Conservation (phyloP, 805 yeast species). For the Nematodospora valgi region DNA sequence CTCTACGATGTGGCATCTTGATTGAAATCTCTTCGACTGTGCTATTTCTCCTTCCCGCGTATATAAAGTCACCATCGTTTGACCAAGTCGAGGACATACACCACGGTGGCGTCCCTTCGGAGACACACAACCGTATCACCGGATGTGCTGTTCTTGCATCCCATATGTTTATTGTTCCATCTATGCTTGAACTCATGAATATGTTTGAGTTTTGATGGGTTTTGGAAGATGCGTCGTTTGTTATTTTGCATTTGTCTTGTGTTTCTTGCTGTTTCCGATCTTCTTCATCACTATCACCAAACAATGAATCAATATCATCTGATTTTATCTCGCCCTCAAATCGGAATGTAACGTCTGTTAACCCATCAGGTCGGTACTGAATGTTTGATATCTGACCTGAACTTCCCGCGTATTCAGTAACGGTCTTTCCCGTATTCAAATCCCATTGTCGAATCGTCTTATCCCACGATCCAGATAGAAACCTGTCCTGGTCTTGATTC, state of each 20-base stretch:
- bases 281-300: conserved; percentile 15
- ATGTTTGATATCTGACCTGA: conserved; percentile 79
- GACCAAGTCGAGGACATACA: conserved; percentile 90
- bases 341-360: conserved; percentile 36
- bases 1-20: conserved; percentile 48
- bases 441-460: conserved; percentile 80
- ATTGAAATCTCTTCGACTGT: conserved; percentile 74
- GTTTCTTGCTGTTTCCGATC: conserved; percentile 12
- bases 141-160: conserved; percentile 55
- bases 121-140: conserved; percentile 50
- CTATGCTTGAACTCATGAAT: conserved; percentile 77
- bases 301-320: conserved; percentile 15
- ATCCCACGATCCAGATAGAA: conserved; percentile 92
- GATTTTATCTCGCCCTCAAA: conserved; percentile 12
- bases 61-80: conserved; percentile 70
- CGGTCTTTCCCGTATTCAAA: conserved; percentile 61
- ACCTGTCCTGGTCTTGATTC: conserved; percentile 56
- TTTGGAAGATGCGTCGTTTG: conserved; percentile 18
- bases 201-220: conserved; percentile 40
- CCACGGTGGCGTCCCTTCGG: conserved; percentile 86
- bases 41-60: conserved; percentile 86
- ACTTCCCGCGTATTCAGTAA: conserved; percentile 49
- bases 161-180: conserved; percentile 82
- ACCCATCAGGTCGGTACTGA: conserved; percentile 63
- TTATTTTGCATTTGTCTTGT: conserved; percentile 11